Evolutionary conservation across 495 filamentous ascomycete genomes (phyloP).

Genomic region (Podospora pseudoanserina): DNA sequence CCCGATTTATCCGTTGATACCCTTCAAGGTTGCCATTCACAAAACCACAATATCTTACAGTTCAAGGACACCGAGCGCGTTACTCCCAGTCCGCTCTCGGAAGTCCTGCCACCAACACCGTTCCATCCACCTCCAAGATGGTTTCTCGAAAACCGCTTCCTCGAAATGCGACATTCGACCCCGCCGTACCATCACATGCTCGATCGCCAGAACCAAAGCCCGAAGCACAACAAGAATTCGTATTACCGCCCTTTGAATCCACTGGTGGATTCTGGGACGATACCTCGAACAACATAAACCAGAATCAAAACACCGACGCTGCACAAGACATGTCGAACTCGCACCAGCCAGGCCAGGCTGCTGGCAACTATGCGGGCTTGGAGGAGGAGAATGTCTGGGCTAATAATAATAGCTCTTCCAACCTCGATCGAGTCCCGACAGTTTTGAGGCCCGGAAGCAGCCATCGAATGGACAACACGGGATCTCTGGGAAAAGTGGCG

Average conservation of each 20-base stretch:
- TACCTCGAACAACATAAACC: constrained; percentile 7
- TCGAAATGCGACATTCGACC: constrained; percentile 27
- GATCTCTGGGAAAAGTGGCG: constrained; percentile 3
- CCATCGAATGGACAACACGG: constrained; percentile 6
- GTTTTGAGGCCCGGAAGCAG: constrained; percentile 25
- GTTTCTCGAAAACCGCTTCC: constrained; percentile 41
- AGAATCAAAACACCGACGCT: background rate
- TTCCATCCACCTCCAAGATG: constrained; percentile 13
- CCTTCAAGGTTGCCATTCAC: constrained; percentile 15
- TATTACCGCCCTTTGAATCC: constrained; percentile 16
- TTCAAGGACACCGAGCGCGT: background rate
- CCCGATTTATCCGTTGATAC: background rate
- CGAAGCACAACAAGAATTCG: constrained; percentile 25
- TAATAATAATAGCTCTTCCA: constrained; percentile 10
- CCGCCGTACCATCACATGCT: constrained; percentile 26
- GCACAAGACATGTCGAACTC: constrained; percentile 25
- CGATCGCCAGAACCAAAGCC: constrained; percentile 17
- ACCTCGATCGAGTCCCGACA: constrained; percentile 19
- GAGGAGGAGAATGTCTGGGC: constrained; percentile 29
- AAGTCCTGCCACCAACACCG: background rate
- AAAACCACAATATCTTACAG: background rate
- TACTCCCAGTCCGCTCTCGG: background rate
- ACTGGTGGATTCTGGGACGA: constrained; percentile 37
- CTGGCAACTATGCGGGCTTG: constrained; percentile 19
- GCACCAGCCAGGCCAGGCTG: constrained; percentile 26